phyloP scores from a whole-genome alignment of 2,329 filamentous ascomycete genomes.

The Alternaria brassicae region DNA sequence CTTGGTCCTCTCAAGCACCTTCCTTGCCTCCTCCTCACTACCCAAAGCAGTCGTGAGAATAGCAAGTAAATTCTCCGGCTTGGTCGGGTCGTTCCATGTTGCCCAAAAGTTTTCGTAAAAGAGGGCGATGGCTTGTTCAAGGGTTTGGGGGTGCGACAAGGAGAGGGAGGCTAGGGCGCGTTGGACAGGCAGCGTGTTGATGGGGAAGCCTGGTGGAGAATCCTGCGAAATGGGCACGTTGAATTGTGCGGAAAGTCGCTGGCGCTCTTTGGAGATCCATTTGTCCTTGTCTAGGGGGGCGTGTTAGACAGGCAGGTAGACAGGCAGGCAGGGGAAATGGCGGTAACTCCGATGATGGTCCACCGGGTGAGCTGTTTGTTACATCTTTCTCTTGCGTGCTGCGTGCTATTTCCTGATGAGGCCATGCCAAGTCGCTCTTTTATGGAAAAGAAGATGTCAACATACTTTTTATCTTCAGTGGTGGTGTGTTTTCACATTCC shows the following conservation, averaged over 20 bases:
- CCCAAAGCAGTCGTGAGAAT: conserved; percentile 58
- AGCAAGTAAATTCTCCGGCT: conserved; percentile 54
- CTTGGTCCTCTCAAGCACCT: conserved; percentile 50
- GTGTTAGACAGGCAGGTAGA: conserved; percentile 13
- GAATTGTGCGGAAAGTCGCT: conserved; percentile 62
- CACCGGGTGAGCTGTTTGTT: not conserved
- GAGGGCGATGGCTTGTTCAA: conserved; percentile 54
- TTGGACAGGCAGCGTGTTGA: conserved; percentile 59
- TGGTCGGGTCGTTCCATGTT: conserved; percentile 55
- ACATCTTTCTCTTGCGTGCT: not conserved
- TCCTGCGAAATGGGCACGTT: conserved; percentile 59
- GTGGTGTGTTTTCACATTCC: conserved; percentile 60
- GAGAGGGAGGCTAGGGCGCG: conserved; percentile 61
- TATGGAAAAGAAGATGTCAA: not conserved
- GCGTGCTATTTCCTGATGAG: not conserved
- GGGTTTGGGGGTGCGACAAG: conserved; percentile 50
- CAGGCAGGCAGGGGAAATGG: not conserved
- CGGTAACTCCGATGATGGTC: not conserved
- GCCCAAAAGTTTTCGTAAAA: conserved; percentile 63
- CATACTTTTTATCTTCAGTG: conserved; percentile 64
- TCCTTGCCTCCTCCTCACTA: conserved; percentile 52
- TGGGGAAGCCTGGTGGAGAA: conserved; percentile 61
- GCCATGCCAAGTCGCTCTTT: not conserved
- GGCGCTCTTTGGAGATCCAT: conserved; percentile 63
- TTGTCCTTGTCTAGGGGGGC: conserved; percentile 62